phyloP scores from a whole-genome alignment of 2,329 filamentous ascomycete genomes.

The Trichophyton equinum region DNA sequence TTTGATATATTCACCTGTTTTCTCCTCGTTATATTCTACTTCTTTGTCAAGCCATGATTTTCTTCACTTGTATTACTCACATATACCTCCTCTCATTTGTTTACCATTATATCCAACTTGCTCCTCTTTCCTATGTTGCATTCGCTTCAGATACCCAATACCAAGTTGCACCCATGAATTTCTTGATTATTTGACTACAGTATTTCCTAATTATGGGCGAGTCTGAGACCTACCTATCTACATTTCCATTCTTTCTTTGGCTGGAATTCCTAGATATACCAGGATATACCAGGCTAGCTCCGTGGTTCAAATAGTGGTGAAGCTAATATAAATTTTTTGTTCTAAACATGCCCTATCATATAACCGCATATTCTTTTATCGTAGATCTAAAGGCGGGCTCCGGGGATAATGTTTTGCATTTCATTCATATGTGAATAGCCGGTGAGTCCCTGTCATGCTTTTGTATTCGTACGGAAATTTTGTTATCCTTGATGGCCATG shows the following conservation, averaged over 20 bases:
- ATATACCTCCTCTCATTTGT: neutral
- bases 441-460: no score
- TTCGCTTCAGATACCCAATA: neutral
- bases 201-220: conserved; percentile 7
- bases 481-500: neutral
- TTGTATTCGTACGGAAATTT: neutral
- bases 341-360: neutral
- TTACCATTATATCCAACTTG: neutral
- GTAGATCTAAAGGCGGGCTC: no score
- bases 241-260: conserved; percentile 44
- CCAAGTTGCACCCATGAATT: neutral
- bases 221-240: conserved; percentile 42
- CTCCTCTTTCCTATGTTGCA: neutral
- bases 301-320: neutral
- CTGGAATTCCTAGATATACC: conserved; percentile 2
- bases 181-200: neutral
- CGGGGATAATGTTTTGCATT: no score
- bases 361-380: neutral
- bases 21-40: neutral
- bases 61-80: neutral
- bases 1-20: neutral
- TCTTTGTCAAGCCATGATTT: neutral
- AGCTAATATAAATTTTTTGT: neutral
- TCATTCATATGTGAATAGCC: neutral
- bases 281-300: neutral